Percentiles rank a stretch among this genome's conserved stretches.
These are phyloP conservation scores for Aspergillus uvarum DNA, from an alignment of 2,329 filamentous ascomycete genomes.

Conservation along the genomic window DNA sequence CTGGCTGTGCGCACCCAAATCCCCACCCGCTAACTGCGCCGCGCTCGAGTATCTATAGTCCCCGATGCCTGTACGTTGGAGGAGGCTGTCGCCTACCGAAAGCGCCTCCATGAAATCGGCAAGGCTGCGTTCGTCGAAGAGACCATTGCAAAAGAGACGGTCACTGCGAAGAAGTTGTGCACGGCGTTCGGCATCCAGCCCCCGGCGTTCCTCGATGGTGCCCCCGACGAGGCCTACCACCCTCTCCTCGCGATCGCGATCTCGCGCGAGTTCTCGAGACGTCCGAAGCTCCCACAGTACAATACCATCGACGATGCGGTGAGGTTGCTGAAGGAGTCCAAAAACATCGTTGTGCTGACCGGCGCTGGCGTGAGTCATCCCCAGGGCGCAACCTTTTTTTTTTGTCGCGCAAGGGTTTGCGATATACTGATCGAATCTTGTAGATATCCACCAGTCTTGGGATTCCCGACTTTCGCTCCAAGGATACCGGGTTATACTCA, in stretches of 20 bases:
- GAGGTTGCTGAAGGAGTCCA: slow-evolving; percentile 66
- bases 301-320: slow-evolving; percentile 90
- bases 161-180: slow-evolving; percentile 78
- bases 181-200: slow-evolving; percentile 80
- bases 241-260: slow-evolving; percentile 74
- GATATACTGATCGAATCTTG: slow-evolving; percentile 6
- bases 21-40: background rate
- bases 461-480: slow-evolving; percentile 95
- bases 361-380: slow-evolving; percentile 67
- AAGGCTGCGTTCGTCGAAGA: slow-evolving; percentile 72
- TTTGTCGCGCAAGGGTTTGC: background rate
- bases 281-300: slow-evolving; percentile 74
- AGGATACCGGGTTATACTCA: slow-evolving; percentile 87
- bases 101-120: slow-evolving; percentile 73
- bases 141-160: slow-evolving; percentile 66
- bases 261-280: slow-evolving; percentile 75
- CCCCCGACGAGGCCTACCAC: slow-evolving; percentile 72
- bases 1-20: background rate
- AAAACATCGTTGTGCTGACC: slow-evolving; percentile 89
- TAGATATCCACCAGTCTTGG: slow-evolving; percentile 90
- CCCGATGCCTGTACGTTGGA: slow-evolving; percentile 63
- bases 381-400: no score
- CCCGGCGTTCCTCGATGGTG: slow-evolving; percentile 70
- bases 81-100: slow-evolving; percentile 67
- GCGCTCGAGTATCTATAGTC: slow-evolving; percentile 25